Base-by-base conservation (phyloP, 1,139 yeast genomes). In the Debaryomyces psychrophilus region DNA sequence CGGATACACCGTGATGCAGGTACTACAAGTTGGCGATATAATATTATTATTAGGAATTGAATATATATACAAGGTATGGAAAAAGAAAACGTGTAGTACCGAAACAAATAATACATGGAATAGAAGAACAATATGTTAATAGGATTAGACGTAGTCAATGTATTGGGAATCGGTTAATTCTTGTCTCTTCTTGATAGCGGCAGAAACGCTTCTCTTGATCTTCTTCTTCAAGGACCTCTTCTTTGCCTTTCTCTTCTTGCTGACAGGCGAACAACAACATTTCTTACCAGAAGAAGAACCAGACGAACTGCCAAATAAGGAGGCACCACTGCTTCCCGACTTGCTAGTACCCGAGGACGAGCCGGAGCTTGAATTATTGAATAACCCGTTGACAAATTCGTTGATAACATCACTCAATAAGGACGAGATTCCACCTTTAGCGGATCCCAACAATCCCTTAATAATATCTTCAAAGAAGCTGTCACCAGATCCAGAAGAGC, bases 211-310 rank as follows among this genome's bases (percentile, higher is more conserved):
- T 31, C 54, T 46, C 46, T 52, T 57, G 33, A 60, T 51, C 26
- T 53, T 50, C 40, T 50, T 56, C 41, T 49, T 57, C 50, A 60
- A 50, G 22, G 57, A 60, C 47, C 63, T 56, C 50, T 55, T 59
- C 48, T 57, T 51, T 6, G 54, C 51, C 43, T 52, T 51, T 44
- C 47, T 49, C 9, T 34, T 38, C 14, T 48, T 46, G n/a, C 43
- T 40, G 6, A 39, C 39, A 31, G 44, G 20, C 8, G 49, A 39
- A 43, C 54, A 52, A 20, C 54, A 50, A 37, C 54, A 49, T 25
- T 44, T 48, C 43, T 37, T 50, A 14, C 58, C 56, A 51, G 58
- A 49, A 41, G 50, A 41, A 27, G 41, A 44, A 3, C 44, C 43
- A 15, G 52, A 43, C 27, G 36, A 20, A 15, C 39, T 20, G 15